These are phyloP conservation scores for Acanthamoeba rhysodes DNA, from an alignment of 208 protist species.

Conservation along the genomic window DNA sequence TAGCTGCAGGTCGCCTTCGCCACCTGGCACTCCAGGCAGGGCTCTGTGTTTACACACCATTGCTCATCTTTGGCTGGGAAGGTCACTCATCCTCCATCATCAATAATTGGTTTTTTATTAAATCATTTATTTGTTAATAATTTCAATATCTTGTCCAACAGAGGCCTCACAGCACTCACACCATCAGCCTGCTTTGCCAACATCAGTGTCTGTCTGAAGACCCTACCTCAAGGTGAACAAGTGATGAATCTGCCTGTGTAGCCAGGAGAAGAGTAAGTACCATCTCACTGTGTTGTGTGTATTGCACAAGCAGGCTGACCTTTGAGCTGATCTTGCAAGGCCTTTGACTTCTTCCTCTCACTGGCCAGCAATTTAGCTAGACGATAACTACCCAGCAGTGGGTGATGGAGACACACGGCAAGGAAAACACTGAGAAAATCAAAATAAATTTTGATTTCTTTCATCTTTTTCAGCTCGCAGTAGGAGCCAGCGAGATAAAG, in stretches of 20 bases:
- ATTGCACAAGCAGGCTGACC: neutral
- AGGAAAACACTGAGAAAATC: neutral
- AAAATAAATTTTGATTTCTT: neutral
- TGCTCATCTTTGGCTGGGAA: constrained; percentile 7
- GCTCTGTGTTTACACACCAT: neutral
- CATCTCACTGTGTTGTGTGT: neutral
- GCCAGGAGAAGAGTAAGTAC: too few relatives aligned
- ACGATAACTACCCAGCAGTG: neutral
- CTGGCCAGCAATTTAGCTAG: neutral
- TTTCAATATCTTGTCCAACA: neutral
- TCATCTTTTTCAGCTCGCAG: neutral
- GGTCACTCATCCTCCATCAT: neutral
- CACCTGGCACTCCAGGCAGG: too few relatives aligned
- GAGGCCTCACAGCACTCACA: neutral
- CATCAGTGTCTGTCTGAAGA: neutral
- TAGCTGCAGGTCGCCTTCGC: too few relatives aligned
- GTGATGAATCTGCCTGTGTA: neutral
- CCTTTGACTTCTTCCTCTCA: neutral
- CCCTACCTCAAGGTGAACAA: neutral
- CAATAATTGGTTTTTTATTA: too few relatives aligned
- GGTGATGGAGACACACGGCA: too few relatives aligned
- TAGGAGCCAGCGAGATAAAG: neutral
- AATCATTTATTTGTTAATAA: too few relatives aligned
- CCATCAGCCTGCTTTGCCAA: neutral
- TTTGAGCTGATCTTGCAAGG: neutral